These are phyloP conservation scores for Mortierella alpina DNA, from an alignment of 192 early-diverging fungal species.

Conservation along the genomic window DNA sequence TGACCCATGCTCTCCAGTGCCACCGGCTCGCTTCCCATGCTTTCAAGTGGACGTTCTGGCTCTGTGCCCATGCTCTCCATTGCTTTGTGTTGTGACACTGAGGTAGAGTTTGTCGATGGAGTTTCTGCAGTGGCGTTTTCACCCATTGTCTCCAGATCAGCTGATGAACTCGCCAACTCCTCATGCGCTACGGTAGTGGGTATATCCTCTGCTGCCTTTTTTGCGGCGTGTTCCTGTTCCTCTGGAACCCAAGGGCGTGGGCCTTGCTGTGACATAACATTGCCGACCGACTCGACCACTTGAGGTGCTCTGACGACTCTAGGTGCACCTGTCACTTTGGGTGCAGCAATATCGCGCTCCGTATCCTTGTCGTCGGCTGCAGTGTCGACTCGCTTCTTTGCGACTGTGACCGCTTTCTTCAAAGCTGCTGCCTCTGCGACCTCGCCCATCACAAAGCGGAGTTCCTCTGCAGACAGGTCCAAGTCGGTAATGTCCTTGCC, in stretches of 20 bases:
- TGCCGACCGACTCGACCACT: neutral
- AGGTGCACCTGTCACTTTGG: constrained; percentile 10
- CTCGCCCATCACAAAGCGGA: constrained; percentile 24
- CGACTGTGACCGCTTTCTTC: neutral
- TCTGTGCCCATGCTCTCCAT: constrained; percentile 23
- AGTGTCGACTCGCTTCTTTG: no score
- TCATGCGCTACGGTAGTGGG: neutral
- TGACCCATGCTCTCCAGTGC: constrained; percentile 36
- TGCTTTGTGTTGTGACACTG: neutral
- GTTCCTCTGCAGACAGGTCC: constrained; percentile 16
- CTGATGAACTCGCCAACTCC: constrained; percentile 15
- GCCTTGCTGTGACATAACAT: constrained; percentile 16
- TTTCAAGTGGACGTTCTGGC: constrained; percentile 17
- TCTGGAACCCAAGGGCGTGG: constrained; percentile 16
- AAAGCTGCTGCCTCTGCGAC: neutral
- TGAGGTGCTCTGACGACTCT: constrained; percentile 18
- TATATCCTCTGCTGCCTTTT: constrained; percentile 1
- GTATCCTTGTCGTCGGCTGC: neutral
- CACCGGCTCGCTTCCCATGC: constrained; percentile 25
- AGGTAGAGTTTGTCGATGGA: neutral
- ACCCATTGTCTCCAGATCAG: constrained; percentile 16
- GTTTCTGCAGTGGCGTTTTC: neutral
- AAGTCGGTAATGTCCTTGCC: constrained; percentile 18
- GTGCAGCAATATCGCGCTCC: neutral
- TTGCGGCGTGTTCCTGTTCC: neutral